Percentiles rank a stretch among this genome's conserved stretches.
phyloP scores from a whole-genome alignment of 2,329 filamentous ascomycete species.

The Hypoxylon sp. region DNA sequence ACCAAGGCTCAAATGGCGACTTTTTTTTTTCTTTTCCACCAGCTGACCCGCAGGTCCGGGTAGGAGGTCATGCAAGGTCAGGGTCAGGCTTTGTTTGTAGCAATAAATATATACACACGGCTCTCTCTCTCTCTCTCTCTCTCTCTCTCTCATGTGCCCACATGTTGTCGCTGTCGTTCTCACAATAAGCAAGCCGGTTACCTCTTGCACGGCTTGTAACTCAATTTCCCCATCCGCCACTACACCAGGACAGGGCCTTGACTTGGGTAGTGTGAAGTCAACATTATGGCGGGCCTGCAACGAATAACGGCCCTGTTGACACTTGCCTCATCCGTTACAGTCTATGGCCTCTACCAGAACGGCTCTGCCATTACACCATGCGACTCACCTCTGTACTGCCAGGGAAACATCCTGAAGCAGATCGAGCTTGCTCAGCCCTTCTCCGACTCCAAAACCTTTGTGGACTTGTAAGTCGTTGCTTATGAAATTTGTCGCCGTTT shows the following conservation, averaged over 20 bases:
- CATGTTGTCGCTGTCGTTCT: neutral
- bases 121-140: neutral
- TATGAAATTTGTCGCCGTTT: neutral
- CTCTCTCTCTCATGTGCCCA: neutral
- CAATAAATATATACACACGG: conserved; percentile 2
- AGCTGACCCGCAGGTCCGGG: neutral
- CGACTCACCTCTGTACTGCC: conserved; percentile 72
- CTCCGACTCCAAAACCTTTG: conserved; percentile 74
- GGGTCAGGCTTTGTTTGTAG: conserved; percentile 4
- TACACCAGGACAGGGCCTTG: neutral
- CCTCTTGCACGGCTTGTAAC: neutral
- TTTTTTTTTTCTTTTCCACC: neutral
- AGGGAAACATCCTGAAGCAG: conserved; percentile 68
- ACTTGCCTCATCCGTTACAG: conserved; percentile 35
- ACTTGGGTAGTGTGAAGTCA: neutral
- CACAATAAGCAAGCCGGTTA: neutral
- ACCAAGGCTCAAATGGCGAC: conserved; percentile 2
- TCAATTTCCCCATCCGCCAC: neutral
- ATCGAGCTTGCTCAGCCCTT: conserved; percentile 71
- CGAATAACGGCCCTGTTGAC: conserved; percentile 24
- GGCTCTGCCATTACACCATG: conserved; percentile 69
- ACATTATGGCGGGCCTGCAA: conserved; percentile 17
- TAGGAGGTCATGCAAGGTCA: neutral
- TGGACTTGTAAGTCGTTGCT: conserved; percentile 65
- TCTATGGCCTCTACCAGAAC: conserved; percentile 63